phyloP scores from a whole-genome alignment of 2,329 filamentous ascomycete species.

The Diaporthe australafricana region DNA sequence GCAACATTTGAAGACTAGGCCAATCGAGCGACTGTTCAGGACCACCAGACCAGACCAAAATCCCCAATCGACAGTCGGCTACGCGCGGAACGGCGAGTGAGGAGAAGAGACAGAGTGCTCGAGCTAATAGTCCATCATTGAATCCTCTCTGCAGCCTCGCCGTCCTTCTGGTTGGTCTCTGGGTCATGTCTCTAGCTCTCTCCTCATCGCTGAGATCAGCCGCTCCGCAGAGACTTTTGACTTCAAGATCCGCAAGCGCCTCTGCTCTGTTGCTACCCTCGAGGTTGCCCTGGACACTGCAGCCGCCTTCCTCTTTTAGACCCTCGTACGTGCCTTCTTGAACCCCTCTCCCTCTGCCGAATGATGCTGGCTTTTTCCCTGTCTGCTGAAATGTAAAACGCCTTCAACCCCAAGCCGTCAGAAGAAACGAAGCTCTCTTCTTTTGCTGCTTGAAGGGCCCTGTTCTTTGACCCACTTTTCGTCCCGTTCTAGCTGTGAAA shows the following conservation, averaged over 20 bases:
- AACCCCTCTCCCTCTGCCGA: background rate
- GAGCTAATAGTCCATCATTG: constrained; percentile 13
- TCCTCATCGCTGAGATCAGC: constrained; percentile 34
- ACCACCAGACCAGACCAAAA: constrained; percentile 18
- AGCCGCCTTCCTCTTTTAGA: constrained; percentile 7
- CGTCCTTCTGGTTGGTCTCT: background rate
- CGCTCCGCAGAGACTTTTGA: constrained; percentile 32
- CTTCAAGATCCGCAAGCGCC: constrained; percentile 27
- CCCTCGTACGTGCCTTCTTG: constrained; percentile 31
- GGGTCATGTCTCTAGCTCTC: constrained; percentile 37
- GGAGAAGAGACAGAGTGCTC: constrained; percentile 3
- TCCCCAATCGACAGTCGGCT: constrained; percentile 23
- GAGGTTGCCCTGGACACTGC: constrained; percentile 21
- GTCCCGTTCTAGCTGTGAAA: constrained; percentile 14
- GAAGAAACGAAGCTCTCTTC: background rate
- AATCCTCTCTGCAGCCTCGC: constrained; percentile 11
- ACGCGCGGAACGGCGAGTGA: constrained; percentile 23
- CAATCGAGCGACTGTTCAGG: background rate
- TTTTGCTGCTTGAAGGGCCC: background rate
- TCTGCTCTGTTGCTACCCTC: constrained; percentile 13
- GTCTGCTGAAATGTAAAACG: background rate
- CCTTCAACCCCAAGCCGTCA: background rate
- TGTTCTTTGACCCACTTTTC: constrained; percentile 28
- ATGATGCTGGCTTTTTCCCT: background rate
- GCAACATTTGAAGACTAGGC: constrained; percentile 22